Evolutionary conservation across 2,329 filamentous ascomycete genomes (phyloP).

Genomic region (Parasarocladium wereldwijsianum): DNA sequence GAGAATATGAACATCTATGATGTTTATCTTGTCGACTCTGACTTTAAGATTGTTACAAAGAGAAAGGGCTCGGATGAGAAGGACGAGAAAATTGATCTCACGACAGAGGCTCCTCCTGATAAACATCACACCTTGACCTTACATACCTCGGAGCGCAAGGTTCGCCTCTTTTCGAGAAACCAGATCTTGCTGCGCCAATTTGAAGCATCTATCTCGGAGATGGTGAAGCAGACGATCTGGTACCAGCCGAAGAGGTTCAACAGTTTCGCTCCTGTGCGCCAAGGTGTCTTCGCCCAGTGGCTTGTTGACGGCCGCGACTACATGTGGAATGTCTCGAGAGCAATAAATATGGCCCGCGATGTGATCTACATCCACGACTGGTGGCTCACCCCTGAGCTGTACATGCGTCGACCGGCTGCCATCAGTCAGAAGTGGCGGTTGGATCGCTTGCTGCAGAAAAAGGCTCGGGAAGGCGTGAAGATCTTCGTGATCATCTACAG

Average conservation of each 20-base stretch:
- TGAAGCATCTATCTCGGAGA: conserved; percentile 78
- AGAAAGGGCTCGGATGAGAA: conserved; percentile 46
- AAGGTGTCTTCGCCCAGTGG: conserved; percentile 84
- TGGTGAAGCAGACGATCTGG: conserved; percentile 76
- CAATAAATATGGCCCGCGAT: conserved; percentile 92
- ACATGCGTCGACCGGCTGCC: conserved; percentile 82
- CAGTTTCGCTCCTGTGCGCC: conserved; percentile 83
- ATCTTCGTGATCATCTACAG: conserved; percentile 96
- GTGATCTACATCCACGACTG: conserved; percentile 99
- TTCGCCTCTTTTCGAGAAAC: conserved; percentile 82
- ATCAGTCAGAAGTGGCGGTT: conserved; percentile 98
- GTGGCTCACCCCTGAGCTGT: conserved; percentile 95
- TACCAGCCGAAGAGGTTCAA: conserved; percentile 71
- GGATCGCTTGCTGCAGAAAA: conserved; percentile 81
- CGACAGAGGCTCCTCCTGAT: conserved; percentile 18
- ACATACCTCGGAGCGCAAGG: conserved; percentile 81
- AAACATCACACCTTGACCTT: conserved; percentile 78
- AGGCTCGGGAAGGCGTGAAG: conserved; percentile 90
- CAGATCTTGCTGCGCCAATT: conserved; percentile 85
- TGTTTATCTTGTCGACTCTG: conserved; percentile 88
- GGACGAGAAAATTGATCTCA: conserved; percentile 28
- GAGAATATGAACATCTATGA: conserved; percentile 99
- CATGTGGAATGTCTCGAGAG: conserved; percentile 98
- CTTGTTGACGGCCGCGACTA: conserved; percentile 93
- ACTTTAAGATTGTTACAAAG: conserved; percentile 71